phyloP scores from a whole-genome alignment of 2,329 filamentous ascomycete species.

The Celoporthe dispersa region DNA sequence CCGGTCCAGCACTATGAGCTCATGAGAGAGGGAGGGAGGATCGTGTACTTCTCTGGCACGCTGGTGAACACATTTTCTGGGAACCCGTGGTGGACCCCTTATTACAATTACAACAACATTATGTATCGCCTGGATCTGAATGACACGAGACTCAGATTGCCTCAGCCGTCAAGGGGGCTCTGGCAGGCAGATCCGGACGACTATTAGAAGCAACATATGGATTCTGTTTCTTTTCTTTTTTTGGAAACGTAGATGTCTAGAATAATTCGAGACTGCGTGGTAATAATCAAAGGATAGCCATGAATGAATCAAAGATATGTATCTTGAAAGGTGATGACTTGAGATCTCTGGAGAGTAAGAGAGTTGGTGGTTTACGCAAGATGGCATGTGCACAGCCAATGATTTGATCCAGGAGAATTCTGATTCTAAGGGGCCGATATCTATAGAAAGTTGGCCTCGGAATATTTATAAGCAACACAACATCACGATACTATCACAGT shows the following conservation, averaged over 20 bases:
- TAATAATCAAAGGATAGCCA: too few species aligned
- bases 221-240: too few species aligned
- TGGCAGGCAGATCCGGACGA: constrained; percentile 22
- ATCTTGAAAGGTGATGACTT: too few species aligned
- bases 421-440: neutral
- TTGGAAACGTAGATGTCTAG: too few species aligned
- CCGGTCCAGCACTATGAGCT: constrained; percentile 28
- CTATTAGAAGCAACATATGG: neutral
- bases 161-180: constrained; percentile 10
- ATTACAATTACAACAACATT: constrained; percentile 31
- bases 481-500: neutral
- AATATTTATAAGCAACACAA: neutral
- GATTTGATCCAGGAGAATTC: neutral
- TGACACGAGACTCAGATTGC: constrained; percentile 19
- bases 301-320: too few species aligned
- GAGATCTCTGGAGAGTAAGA: too few species aligned
- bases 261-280: too few species aligned
- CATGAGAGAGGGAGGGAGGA: constrained; percentile 22
- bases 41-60: constrained; percentile 28
- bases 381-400: neutral
- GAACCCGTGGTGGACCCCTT: constrained; percentile 24
- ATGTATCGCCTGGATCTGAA: constrained; percentile 28
- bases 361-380: too few species aligned
- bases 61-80: constrained; percentile 29
- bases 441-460: neutral